Percentiles rank a stretch among this genome's conserved stretches.
Conservation (phyloP, 1,139 yeast species). For the Magnusiomyces clavatus region DNA sequence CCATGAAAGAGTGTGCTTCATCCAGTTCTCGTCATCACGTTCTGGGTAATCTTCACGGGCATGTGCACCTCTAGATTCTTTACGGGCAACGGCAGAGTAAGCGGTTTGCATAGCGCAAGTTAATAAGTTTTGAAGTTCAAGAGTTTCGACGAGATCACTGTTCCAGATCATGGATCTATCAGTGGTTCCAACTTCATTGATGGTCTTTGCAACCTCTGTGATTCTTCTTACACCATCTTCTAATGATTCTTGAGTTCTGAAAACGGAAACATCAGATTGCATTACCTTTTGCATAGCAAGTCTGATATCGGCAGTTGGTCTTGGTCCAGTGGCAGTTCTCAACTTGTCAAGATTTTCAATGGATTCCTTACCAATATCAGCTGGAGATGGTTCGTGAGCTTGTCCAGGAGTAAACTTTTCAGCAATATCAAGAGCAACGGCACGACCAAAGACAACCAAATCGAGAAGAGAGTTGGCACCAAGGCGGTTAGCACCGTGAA, state of each 20-base stretch:
- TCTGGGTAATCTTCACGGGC: slow-evolving; percentile 97
- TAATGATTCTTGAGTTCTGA: slow-evolving; percentile 87
- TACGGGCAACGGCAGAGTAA: slow-evolving; percentile 86
- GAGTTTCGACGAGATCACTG: slow-evolving; percentile 91
- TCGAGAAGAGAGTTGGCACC: slow-evolving; percentile 99
- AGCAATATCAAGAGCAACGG: slow-evolving; percentile 86
- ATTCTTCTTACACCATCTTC: slow-evolving; percentile 88
- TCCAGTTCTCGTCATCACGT: slow-evolving; percentile 95
- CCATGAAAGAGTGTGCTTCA: slow-evolving; percentile 96
- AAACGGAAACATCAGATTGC: slow-evolving; percentile 97
- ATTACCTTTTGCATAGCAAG: slow-evolving; percentile 88
- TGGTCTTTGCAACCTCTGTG: slow-evolving; percentile 63
- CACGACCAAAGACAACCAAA: slow-evolving; percentile 97
- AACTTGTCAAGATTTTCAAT: slow-evolving; percentile 83
- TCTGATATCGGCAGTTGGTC: slow-evolving; percentile 82
- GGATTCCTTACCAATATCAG: slow-evolving; percentile 81
- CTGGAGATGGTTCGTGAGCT: slow-evolving; percentile 72
- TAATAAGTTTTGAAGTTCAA: slow-evolving; percentile 91
- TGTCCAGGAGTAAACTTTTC: slow-evolving; percentile 82
- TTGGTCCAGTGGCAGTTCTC: slow-evolving; percentile 79
- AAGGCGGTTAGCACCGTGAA: slow-evolving; percentile 97
- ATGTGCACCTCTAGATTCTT: slow-evolving; percentile 98
- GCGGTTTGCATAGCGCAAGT: slow-evolving; percentile 98
- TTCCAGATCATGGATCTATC: slow-evolving; percentile 99
- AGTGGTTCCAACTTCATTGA: slow-evolving; percentile 70